Base-by-base conservation (phyloP, 192 early-diverging fungal genomes). In the Piromyces finnis region DNA sequence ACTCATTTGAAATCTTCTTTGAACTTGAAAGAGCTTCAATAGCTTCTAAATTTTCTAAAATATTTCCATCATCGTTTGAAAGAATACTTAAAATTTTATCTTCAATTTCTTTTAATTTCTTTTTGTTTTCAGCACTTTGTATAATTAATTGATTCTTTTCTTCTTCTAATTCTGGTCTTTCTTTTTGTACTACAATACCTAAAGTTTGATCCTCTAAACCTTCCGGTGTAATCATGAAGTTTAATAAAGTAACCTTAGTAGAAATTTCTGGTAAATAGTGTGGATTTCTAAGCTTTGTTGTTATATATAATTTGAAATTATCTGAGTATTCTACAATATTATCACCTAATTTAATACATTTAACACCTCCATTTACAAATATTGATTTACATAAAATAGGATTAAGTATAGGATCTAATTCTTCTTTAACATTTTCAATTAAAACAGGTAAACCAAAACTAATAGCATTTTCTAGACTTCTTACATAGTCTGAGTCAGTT, bases 161-260 rank as follows among this genome's bases (percentile, higher is more conserved):
- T 36, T 91, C 90, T 83, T 91, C 90, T 16, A 91, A 84, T 79
- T 91, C 90, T 12, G 90, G 90, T 22, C 90, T 81, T 80, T 91
- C 90, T 77, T 89, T 91, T 1, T 86, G 84, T 2, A 91, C 90
- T 0, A 91, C 90, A 39, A 90, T 90, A 29, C 90, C 90, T 16
- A 91, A 84, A 27, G 91, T 82, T 82, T 91, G 90, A 78, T 91
- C 90, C 78, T 91, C 90, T 14, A 91, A 79, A 32, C 90, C 90
- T 79, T 91, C 90, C 5, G 89, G 88, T n/a, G 90, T 91, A 80
- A 91, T 91, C 89, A 91, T 91, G 80, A 91, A 91, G 84, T 91
- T 91, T 35, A 91, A 86, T 29, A 91, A 82, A 51, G 90, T 91
- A 3, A 91, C 89, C 83, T 91, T 91, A 26, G 90, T 89, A 13